A percentile compares a stretch with the other conserved stretches of the same genome.
These are phyloP conservation scores for Gyromitra esculenta DNA, from an alignment of 2,329 filamentous ascomycete species.

Conservation along the genomic window DNA sequence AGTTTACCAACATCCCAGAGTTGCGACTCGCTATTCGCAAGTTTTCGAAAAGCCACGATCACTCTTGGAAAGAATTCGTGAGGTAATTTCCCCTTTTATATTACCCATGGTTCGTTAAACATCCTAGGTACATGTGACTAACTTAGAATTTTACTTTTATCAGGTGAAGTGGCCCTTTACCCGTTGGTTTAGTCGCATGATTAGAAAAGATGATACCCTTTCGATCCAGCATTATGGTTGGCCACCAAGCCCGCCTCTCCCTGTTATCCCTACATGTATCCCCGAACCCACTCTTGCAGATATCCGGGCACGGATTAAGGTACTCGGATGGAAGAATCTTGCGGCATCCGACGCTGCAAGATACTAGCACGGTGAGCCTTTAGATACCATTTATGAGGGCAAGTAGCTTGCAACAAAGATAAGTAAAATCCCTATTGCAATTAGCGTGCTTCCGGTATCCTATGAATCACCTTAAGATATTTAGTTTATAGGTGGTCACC, in stretches of 20 bases:
- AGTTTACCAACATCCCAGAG: neutral
- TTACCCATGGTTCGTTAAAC: neutral
- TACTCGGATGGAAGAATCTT: neutral
- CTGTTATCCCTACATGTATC: neutral
- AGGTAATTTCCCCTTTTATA: neutral
- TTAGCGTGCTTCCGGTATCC: too few relatives aligned
- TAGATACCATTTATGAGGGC: neutral
- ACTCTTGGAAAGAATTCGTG: constrained; percentile 2
- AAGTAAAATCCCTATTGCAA: neutral
- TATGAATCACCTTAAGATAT: too few relatives aligned
- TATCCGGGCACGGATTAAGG: neutral
- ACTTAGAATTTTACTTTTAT: neutral
- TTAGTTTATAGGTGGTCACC: too few relatives aligned
- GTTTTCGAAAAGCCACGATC: neutral
- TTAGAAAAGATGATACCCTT: neutral
- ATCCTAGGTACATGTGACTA: neutral
- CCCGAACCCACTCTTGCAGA: neutral
- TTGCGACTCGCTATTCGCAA: neutral
- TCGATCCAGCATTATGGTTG: neutral
- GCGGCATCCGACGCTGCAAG: neutral
- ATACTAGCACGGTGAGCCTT: neutral
- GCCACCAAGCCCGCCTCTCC: neutral
- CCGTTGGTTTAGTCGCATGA: neutral
- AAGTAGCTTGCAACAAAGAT: neutral
- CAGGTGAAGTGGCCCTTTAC: neutral